Evolutionary conservation across 208 protist species (phyloP), one percentile per base, ranked within the genome.

Genomic region (Porcisia deanei): DNA sequence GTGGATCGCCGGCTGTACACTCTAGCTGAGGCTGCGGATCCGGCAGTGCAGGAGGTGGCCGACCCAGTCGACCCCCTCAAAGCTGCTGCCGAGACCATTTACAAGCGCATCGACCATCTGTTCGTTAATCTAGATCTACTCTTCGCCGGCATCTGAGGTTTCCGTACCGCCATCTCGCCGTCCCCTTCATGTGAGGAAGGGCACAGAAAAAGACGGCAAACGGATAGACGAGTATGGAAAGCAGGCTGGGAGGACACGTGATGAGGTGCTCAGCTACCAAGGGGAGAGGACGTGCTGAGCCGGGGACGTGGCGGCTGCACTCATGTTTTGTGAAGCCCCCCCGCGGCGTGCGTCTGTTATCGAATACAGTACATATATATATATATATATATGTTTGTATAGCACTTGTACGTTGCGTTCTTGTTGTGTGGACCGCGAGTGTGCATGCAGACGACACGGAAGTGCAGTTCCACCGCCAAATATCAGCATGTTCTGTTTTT

Each of bases 71-170:
- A 97, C 72, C 94, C 88, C 18, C 84, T 96, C 65, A 80, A 88
- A 73, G 76, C 61, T 7, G 85, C 86, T 30, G 85, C 89, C 10
- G 90, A 96, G 45, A 88, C 85, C 25, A 92, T 94, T 71, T 97
- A 97, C 86, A 94, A 89, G 75, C 87, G 91, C 52, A 85, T 97
- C 45, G 94, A 94, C 61, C 88, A 96, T 80, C 71, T 96, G 34
- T 94, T 95, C 77, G 68, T 97, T 14, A 87, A 86, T 74, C 71
- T 97, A 30, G 88, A 87, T 45, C 72, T 72, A 16, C 83, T 97
- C 25, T 97, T 96, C 71, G 57, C 78, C 20, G 73, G 53, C 30
- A 25, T 82, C 30, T 82, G 41, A 78, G 30, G n/a, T 6, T 20
- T 61, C 7, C 41, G 61, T 61, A 53, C 60, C 20, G 78, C 58